phyloP scores from a whole-genome alignment of 169 alveolate genomes.

The Babesia bigemina region DNA sequence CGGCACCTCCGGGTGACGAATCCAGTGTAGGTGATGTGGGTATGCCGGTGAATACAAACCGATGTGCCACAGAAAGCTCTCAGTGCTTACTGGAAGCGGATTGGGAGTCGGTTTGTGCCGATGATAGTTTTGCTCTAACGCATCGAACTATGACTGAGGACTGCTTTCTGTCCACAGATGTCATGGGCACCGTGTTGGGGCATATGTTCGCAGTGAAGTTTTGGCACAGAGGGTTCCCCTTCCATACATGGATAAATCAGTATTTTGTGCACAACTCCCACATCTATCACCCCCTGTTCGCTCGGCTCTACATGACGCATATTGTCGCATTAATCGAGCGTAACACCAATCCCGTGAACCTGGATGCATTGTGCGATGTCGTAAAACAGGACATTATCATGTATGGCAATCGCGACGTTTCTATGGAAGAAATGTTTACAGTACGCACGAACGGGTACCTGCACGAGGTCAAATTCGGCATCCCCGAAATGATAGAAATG shows the following conservation, averaged over 20 bases:
- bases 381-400: slow-evolving; percentile 13
- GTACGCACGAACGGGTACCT: neutral
- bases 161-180: slow-evolving; percentile 33
- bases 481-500: slow-evolving; percentile 37
- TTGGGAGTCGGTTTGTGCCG: neutral
- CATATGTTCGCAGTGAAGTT: slow-evolving; percentile 19
- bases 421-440: neutral
- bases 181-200: slow-evolving; percentile 23
- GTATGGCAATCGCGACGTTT: neutral
- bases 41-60: neutral
- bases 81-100: neutral
- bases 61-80: no score
- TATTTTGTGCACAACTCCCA: slow-evolving; percentile 36
- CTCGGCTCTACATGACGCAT: slow-evolving; percentile 27
- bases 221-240: slow-evolving; percentile 56
- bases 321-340: slow-evolving; percentile 26
- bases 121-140: no score
- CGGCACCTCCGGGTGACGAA: neutral
- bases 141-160: slow-evolving; percentile 16
- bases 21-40: neutral
- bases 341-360: slow-evolving; percentile 8
- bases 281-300: slow-evolving; percentile 37
- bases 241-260: slow-evolving; percentile 45
- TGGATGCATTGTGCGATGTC: slow-evolving; percentile 6
- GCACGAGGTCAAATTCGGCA: slow-evolving; percentile 25